Evolutionary conservation across 208 protist genomes (phyloP), one percentile per base, ranked within the genome.

Genomic region (Trypanosoma conorhini): DNA sequence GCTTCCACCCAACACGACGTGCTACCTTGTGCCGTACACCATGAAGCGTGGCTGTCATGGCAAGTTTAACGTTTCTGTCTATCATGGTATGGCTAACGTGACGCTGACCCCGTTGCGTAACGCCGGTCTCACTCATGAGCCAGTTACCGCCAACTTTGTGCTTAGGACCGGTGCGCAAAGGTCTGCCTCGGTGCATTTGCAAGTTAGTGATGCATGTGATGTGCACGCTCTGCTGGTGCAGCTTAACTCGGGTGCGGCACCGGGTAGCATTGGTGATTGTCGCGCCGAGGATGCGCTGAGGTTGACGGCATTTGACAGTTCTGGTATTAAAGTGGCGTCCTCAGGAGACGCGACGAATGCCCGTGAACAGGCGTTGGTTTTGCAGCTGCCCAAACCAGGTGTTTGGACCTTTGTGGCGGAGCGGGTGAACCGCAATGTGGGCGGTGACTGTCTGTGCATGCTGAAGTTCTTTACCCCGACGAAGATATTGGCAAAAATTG

Each of bases 1-100:
- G 70, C 44, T 94, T 21, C 91, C 91, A 0, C 62, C 88, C 17
- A 89, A 54, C 67, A 67, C 77, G 21, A 87, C 78, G 26, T 96
- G 86, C 66, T 86, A 86, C 48, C 75, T 96, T 44, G 75, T 96
- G 26, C 91, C 91, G 26, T 92, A 93, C 81, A 93, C 83, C n/a
- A 79, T 90, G 67, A 83, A 84, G 64, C 59, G 35, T 19, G 88
- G 87, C 33, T 72, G 89, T 62, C 52, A 77, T 19, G 88, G 88
- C 35, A 72, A 62, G 61, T 96, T 94, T 63, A 76, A 79, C 67
- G 28, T 96, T 17, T 93, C 91, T 51, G 72, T 96, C 44, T 96
- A 96, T 79, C 87, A 86, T 30, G 87, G 83, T 51, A 79, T 86
- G 62, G 81, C 88, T 17, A 90, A 91, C 68, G 79, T 96, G 22